Evolutionary conservation across 2,329 filamentous ascomycete species (phyloP).

Genomic region (Harringtonia aguacate): DNA sequence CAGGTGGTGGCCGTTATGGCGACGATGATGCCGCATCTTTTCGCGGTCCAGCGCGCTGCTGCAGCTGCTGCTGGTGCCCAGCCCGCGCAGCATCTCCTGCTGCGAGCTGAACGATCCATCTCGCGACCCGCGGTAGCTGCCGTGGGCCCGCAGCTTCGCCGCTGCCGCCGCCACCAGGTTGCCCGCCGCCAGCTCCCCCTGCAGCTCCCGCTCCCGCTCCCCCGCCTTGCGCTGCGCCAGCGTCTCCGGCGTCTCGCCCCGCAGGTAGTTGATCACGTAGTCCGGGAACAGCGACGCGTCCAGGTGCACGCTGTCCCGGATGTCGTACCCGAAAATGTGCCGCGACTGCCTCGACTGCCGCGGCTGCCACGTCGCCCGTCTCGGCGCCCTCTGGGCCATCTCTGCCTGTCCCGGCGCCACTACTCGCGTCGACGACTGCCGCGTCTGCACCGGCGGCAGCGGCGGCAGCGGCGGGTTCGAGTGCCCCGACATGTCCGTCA

Average conservation of each 20-base stretch:
- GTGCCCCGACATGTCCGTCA: too few species aligned
- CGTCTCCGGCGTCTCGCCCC: constrained; percentile 43
- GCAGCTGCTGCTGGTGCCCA: too few species aligned
- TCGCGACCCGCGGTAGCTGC: too few species aligned
- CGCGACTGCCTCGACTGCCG: neutral
- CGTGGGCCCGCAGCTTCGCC: neutral
- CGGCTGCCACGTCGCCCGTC: constrained; percentile 16
- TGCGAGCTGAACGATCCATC: too few species aligned
- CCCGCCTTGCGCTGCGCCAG: constrained; percentile 33
- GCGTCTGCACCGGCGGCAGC: constrained; percentile 1
- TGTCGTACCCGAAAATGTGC: constrained; percentile 4
- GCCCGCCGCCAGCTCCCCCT: neutral
- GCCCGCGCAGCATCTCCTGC: neutral
- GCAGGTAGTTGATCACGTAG: constrained; percentile 44
- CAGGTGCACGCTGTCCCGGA: constrained; percentile 8
- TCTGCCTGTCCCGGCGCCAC: too few species aligned
- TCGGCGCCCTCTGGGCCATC: neutral
- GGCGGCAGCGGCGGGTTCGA: neutral
- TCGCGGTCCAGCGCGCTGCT: too few species aligned
- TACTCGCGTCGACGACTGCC: neutral
- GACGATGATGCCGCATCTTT: too few species aligned
- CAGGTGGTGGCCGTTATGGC: too few species aligned
- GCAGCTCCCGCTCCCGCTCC: constrained; percentile 19
- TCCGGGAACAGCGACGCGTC: constrained; percentile 39
- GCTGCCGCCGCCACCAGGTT: neutral